phyloP scores from a whole-genome alignment of 2,329 filamentous ascomycete species.

The Dothideomycetidae sp. region DNA sequence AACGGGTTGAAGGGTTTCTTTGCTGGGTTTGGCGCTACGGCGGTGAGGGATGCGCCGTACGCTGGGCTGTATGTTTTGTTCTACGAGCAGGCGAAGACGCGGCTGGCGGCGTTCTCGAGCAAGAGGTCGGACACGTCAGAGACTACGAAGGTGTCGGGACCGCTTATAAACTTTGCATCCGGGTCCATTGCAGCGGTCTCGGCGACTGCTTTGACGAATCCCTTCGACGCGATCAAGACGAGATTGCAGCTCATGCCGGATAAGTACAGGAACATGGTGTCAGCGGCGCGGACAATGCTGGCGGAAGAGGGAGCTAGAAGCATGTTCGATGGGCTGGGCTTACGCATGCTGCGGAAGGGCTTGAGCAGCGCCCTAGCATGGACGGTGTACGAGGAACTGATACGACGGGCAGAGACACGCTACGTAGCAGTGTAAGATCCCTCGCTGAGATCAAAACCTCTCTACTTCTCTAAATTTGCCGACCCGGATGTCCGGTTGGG shows the following conservation, averaged over 20 bases:
- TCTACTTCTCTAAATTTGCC: too few relatives aligned
- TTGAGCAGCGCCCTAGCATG: slow-evolving; percentile 89
- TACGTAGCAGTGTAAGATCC: too few relatives aligned
- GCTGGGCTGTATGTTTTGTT: slow-evolving; percentile 88
- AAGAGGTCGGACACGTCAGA: slow-evolving; percentile 1
- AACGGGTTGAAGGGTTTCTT: slow-evolving; percentile 80
- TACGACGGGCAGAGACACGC: slow-evolving; percentile 51
- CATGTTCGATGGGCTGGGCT: slow-evolving; percentile 70
- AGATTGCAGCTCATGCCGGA: slow-evolving; percentile 78
- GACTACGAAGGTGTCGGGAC: slow-evolving; percentile 28
- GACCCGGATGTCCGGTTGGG: too few relatives aligned
- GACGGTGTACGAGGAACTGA: slow-evolving; percentile 91
- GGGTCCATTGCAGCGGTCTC: slow-evolving; percentile 66
- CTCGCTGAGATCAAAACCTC: too few relatives aligned
- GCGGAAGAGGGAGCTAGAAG: slow-evolving; percentile 64
- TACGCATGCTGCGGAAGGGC: slow-evolving; percentile 83
- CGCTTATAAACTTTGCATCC: slow-evolving; percentile 71
- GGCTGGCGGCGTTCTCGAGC: slow-evolving; percentile 31
- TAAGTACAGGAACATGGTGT: slow-evolving; percentile 68
- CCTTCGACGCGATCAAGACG: slow-evolving; percentile 94
- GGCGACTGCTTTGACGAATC: slow-evolving; percentile 83
- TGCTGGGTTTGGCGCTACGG: slow-evolving; percentile 83
- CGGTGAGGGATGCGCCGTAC: slow-evolving; percentile 88
- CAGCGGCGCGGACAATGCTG: slow-evolving; percentile 65
- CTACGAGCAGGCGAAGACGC: slow-evolving; percentile 71